Evolutionary conservation across 2,329 filamentous ascomycete genomes (phyloP).

Genomic region (Penicillium sp.): DNA sequence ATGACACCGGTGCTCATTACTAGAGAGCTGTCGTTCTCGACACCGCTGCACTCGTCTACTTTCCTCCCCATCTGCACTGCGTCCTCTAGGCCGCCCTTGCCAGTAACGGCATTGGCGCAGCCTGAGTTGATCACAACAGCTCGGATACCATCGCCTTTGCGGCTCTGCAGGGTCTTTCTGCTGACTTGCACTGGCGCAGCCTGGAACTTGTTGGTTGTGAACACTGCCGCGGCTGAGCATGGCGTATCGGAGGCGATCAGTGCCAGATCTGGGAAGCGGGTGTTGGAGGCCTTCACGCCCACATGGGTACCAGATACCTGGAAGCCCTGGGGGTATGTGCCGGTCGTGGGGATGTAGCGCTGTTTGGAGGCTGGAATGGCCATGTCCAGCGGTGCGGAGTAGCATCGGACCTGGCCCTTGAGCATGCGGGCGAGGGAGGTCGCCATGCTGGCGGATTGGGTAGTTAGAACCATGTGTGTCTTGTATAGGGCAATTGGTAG

Average conservation of each 20-base stretch:
- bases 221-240: constrained; percentile 85
- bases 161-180: constrained; percentile 65
- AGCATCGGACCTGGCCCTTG: constrained; percentile 41
- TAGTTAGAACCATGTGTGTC: constrained; percentile 23
- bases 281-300: constrained; percentile 91
- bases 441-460: constrained; percentile 32
- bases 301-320: constrained; percentile 81
- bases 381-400: constrained; percentile 46
- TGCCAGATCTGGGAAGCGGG: constrained; percentile 83
- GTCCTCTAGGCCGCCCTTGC: constrained; percentile 83
- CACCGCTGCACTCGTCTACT: constrained; percentile 66
- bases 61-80: constrained; percentile 76
- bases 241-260: constrained; percentile 82
- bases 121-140: constrained; percentile 92
- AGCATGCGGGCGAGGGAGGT: constrained; percentile 33
- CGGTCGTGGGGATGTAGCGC: constrained; percentile 82
- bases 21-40: constrained; percentile 62
- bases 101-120: constrained; percentile 95
- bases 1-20: constrained; percentile 99
- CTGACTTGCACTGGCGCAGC: constrained; percentile 91
- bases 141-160: constrained; percentile 66
- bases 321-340: constrained; percentile 89
- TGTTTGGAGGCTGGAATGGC: constrained; percentile 74
- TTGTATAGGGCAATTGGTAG: not conserved
- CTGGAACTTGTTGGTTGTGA: constrained; percentile 98